Percentiles rank a stretch among this genome's conserved stretches.
Conservation (phyloP, 441 rosid genomes). For the Adansonia rubrostipa region DNA sequence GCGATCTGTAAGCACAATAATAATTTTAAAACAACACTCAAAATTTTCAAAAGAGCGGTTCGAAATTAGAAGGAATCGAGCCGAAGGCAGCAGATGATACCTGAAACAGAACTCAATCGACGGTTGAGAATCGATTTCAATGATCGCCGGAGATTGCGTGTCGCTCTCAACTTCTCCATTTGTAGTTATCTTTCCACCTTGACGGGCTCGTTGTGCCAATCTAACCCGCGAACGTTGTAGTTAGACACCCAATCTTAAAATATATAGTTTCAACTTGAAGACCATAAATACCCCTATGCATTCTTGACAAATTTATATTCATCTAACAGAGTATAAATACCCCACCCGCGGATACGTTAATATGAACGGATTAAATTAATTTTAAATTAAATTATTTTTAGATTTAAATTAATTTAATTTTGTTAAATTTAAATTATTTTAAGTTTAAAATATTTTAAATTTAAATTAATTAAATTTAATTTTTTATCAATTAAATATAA, state of each 20-base stretch:
- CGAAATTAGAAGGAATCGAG: background rate
- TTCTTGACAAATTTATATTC: too few relatives aligned
- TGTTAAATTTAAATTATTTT: too few relatives aligned
- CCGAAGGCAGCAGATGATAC: slow-evolving; percentile 26
- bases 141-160: slow-evolving; percentile 38
- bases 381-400: too few relatives aligned
- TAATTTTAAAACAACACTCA: background rate
- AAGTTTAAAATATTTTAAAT: too few relatives aligned
- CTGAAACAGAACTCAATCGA: slow-evolving; percentile 33
- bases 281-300: too few relatives aligned
- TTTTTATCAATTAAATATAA: too few relatives aligned
- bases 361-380: too few relatives aligned
- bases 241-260: background rate
- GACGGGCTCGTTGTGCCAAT: background rate
- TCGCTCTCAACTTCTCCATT: slow-evolving; percentile 52
- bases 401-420: too few relatives aligned
- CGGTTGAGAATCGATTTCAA: slow-evolving; percentile 33
- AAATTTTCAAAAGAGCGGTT: background rate
- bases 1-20: background rate
- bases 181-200: background rate
- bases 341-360: too few relatives aligned
- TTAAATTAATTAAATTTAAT: too few relatives aligned
- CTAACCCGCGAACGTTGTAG: background rate
- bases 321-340: too few relatives aligned
- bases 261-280: background rate